These are phyloP conservation scores for Xylariaceae sp. DNA, from an alignment of 2,329 filamentous ascomycete genomes.

Conservation along the genomic window DNA sequence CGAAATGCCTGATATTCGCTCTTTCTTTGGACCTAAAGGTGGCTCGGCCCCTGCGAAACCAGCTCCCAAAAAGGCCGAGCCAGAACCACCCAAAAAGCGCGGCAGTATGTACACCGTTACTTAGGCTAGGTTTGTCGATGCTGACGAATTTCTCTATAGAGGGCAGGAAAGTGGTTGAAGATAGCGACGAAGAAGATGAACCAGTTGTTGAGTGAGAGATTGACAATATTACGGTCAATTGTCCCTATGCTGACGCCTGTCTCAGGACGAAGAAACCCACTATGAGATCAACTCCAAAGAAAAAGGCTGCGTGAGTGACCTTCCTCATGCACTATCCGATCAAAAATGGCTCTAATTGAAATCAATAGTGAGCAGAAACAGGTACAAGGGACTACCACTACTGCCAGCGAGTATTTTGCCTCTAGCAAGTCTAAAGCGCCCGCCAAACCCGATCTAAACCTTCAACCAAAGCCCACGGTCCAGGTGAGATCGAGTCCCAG, in stretches of 20 bases:
- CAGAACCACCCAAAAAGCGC: constrained; percentile 40
- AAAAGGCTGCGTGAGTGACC: constrained; percentile 49
- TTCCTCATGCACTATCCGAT: too few relatives aligned
- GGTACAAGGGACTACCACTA: constrained; percentile 46
- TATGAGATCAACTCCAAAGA: constrained; percentile 43
- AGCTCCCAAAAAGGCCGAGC: constrained; percentile 41
- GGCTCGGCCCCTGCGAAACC: constrained; percentile 50
- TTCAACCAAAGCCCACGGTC: constrained; percentile 34
- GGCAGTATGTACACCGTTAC: constrained; percentile 33
- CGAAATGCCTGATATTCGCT: constrained; percentile 84
- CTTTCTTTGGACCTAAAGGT: constrained; percentile 80
- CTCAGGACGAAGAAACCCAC: constrained; percentile 53
- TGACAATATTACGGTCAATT: background rate
- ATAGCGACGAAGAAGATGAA: constrained; percentile 72
- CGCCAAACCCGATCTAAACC: constrained; percentile 36
- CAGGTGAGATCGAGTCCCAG: constrained; percentile 52
- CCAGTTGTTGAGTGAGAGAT: constrained; percentile 43
- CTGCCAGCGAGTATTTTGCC: constrained; percentile 55
- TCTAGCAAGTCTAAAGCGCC: constrained; percentile 41
- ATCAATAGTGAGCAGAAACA: constrained; percentile 16
- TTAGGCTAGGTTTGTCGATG: background rate
- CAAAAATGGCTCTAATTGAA: constrained; percentile 1
- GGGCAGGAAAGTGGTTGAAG: constrained; percentile 68
- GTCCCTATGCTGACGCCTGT: constrained; percentile 9
- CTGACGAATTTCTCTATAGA: constrained; percentile 28